Conservation (phyloP, 2,329 filamentous ascomycete species). For the Hysterium pulicare region DNA sequence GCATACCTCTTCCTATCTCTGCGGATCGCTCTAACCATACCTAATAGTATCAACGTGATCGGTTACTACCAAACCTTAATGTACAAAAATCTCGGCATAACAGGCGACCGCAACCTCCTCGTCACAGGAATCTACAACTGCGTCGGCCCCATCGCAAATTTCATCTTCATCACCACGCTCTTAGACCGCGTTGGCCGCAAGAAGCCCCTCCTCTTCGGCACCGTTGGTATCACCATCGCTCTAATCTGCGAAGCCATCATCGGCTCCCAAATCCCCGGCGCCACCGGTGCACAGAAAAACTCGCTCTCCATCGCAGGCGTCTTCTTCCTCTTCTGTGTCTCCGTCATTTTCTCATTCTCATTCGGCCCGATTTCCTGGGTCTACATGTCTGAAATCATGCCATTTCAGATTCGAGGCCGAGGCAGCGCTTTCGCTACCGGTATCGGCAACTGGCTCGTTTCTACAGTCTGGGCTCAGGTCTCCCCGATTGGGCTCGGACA, state of each 20-base stretch:
- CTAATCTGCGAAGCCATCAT: conserved; percentile 59
- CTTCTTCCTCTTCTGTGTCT: conserved; percentile 60
- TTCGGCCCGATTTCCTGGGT: conserved; percentile 52
- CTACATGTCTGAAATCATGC: conserved; percentile 62
- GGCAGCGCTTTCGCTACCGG: conserved; percentile 58
- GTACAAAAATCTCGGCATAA: conserved; percentile 57
- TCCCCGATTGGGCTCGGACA: conserved; percentile 50
- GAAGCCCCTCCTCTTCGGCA: conserved; percentile 54
- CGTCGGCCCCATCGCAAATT: conserved; percentile 55
- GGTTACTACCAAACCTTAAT: conserved; percentile 61
- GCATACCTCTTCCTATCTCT: no score
- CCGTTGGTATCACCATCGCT: conserved; percentile 53
- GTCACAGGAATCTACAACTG: conserved; percentile 61
- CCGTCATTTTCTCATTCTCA: conserved; percentile 32
- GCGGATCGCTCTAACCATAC: no score
- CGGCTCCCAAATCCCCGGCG: conserved; percentile 34
- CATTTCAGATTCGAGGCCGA: conserved; percentile 61
- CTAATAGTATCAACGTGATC: conserved; percentile 53
- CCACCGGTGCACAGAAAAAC: conserved; percentile 30
- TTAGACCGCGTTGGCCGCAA: conserved; percentile 52
- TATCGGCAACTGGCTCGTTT: conserved; percentile 58
- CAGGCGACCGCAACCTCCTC: conserved; percentile 51
- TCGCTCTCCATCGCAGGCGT: conserved; percentile 59
- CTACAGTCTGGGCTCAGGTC: conserved; percentile 58
- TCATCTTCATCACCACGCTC: conserved; percentile 58